Conservation (phyloP, 257 asterid species). For the Solanum boliviense region DNA sequence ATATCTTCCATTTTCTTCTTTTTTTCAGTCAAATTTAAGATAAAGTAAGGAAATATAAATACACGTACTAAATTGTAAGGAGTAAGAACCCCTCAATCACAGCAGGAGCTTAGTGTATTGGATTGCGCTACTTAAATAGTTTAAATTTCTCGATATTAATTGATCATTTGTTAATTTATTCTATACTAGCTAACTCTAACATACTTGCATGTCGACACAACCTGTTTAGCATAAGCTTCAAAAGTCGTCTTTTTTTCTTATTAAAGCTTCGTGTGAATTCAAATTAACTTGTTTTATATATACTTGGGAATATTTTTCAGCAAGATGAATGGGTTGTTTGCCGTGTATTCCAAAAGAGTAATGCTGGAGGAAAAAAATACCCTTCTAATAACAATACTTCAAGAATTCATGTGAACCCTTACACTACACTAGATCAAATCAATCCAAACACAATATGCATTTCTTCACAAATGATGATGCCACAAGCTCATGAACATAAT, state of each 20-base stretch:
- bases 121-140: neutral
- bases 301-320: slow-evolving; percentile 11
- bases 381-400: slow-evolving; percentile 40
- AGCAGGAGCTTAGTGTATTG: neutral
- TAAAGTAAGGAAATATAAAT: too few relatives aligned
- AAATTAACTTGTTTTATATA: neutral
- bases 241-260: neutral
- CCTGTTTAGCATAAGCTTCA: too few relatives aligned
- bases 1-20: too few relatives aligned
- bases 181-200: neutral
- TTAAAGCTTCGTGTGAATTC: neutral
- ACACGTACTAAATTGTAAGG: too few relatives aligned
- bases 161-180: neutral
- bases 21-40: too few relatives aligned
- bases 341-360: slow-evolving; percentile 80
- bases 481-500: slow-evolving; percentile 20
- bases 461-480: slow-evolving; percentile 30
- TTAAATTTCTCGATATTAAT: neutral
- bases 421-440: slow-evolving; percentile 26
- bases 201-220: neutral
- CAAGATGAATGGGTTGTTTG: slow-evolving; percentile 98
- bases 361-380: slow-evolving; percentile 55
- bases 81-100: neutral
- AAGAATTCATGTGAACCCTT: slow-evolving; percentile 21
- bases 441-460: slow-evolving; percentile 17